Conservation (phyloP, 306 rosid genomes). For the Rosa persica region DNA sequence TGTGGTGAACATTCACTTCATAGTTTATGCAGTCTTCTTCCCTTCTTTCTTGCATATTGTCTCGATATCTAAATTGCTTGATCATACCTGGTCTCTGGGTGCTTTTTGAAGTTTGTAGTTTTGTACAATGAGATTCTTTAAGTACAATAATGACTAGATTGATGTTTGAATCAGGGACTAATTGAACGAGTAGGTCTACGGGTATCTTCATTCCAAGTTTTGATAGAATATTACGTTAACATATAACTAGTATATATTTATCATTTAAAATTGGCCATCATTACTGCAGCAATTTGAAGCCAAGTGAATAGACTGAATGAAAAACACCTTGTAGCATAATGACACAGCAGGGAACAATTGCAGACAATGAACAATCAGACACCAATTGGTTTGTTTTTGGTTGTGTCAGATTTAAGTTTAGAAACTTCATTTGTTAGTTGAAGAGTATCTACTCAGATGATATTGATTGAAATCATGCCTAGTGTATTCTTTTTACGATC, state of each 20-base stretch:
- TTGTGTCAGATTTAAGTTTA: neutral
- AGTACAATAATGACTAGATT: neutral
- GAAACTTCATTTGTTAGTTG: neutral
- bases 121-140: neutral
- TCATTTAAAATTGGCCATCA: neutral
- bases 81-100: neutral
- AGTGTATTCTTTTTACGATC: neutral
- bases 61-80: neutral
- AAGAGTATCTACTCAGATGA: neutral
- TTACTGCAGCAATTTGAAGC: neutral
- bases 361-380: neutral
- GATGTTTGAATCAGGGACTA: neutral
- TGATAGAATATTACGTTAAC: neutral
- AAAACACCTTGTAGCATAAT: neutral
- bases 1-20: neutral
- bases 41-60: neutral
- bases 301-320: neutral
- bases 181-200: neutral
- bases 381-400: neutral
- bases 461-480: neutral
- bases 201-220: neutral
- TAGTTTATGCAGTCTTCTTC: neutral
- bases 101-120: neutral
- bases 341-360: neutral
- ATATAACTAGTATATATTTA: neutral